phyloP scores from a whole-genome alignment of 805 yeast species.

The Schwanniomyces yamadae region DNA sequence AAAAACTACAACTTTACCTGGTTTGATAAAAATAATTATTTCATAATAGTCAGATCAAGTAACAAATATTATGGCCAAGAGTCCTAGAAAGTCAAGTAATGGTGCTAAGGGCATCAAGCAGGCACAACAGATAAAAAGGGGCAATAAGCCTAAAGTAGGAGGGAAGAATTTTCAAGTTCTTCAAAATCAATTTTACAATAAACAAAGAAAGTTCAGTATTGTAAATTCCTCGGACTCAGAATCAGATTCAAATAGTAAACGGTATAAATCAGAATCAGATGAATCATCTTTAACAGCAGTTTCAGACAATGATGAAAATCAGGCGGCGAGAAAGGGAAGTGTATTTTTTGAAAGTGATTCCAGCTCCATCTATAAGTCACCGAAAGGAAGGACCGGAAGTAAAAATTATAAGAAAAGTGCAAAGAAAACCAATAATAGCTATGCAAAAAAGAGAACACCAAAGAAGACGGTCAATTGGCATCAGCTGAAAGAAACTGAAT shows the following conservation, averaged over 20 bases:
- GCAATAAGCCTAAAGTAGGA: conserved; percentile 13
- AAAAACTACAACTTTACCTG: too few species aligned
- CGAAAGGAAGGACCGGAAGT: conserved; percentile 2
- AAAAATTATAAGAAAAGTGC: conserved; percentile 4
- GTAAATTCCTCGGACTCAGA: conserved; percentile 32
- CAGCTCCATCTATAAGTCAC: not conserved
- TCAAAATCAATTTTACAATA: conserved; percentile 13
- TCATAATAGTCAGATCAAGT: too few species aligned
- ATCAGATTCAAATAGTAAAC: conserved; percentile 11
- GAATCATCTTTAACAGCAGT: conserved; percentile 44
- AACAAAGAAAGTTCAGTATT: conserved; percentile 32
- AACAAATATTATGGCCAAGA: conserved; percentile 26
- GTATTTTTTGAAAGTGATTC: conserved; percentile 5
- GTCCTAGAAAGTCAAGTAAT: conserved; percentile 20
- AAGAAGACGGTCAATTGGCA: conserved; percentile 22
- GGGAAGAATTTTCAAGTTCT: conserved; percentile 34
- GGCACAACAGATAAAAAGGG: conserved; percentile 4
- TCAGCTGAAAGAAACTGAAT: conserved; percentile 11
- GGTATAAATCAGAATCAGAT: conserved; percentile 16
- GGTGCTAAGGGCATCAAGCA: conserved; percentile 11
- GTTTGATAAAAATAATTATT: too few species aligned
- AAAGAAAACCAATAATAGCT: conserved; percentile 9
- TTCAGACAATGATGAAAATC: conserved; percentile 21
- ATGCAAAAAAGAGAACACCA: conserved; percentile 20
- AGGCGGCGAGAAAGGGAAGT: conserved; percentile 11